These are phyloP conservation scores for Trypanosoma rangeli DNA, from an alignment of 208 protist species.

Conservation along the genomic window DNA sequence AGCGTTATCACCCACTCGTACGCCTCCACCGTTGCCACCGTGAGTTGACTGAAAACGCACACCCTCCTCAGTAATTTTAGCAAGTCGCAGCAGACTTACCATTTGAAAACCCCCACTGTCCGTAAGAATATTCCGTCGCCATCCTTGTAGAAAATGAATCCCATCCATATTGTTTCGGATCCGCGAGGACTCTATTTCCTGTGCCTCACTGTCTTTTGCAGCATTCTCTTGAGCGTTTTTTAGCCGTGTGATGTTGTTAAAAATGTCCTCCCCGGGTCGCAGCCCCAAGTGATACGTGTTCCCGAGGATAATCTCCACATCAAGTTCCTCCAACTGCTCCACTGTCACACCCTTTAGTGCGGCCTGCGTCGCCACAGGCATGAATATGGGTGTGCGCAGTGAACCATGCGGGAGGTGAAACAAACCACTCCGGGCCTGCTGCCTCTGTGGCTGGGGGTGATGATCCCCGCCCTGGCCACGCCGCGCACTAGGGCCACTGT, in stretches of 20 bases:
- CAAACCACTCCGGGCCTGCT: constrained; percentile 73
- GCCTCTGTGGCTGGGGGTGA: background rate
- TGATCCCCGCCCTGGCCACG: background rate
- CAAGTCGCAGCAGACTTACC: constrained; percentile 97
- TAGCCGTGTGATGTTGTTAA: constrained; percentile 68
- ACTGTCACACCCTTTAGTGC: constrained; percentile 96
- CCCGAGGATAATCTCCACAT: constrained; percentile 96
- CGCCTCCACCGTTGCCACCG: constrained; percentile 62
- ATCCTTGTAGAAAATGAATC: constrained; percentile 97
- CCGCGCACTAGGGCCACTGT: constrained; percentile 36
- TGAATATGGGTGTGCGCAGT: constrained; percentile 96
- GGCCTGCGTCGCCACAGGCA: constrained; percentile 98
- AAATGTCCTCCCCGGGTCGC: constrained; percentile 89
- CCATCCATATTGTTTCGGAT: constrained; percentile 93
- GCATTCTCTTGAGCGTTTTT: constrained; percentile 50
- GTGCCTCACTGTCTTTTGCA: background rate
- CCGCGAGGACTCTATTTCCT: constrained; percentile 15
- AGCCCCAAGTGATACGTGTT: constrained; percentile 99
- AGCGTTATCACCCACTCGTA: background rate
- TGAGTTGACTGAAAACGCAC: constrained; percentile 98
- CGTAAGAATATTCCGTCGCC: constrained; percentile 95
- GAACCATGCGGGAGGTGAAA: constrained; percentile 91
- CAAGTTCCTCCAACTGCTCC: constrained; percentile 92
- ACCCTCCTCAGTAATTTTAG: constrained; percentile 98
- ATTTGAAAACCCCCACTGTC: constrained; percentile 99